Conservation (phyloP, 140 eudicot genomes). For the Senecio squalidus region DNA sequence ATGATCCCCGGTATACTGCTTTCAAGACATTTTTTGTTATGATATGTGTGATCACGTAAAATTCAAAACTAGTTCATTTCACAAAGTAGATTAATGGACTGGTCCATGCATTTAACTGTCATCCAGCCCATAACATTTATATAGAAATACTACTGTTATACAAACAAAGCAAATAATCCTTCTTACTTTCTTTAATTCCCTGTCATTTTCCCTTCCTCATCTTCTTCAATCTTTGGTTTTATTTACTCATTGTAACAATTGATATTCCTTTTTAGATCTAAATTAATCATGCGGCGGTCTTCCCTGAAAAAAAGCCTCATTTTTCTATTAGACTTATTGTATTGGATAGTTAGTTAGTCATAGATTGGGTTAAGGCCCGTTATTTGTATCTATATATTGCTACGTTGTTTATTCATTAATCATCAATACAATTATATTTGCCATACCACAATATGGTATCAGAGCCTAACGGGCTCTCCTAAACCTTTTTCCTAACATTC, state of each 20-base stretch:
- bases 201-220: background rate
- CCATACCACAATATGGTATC: too few relatives aligned
- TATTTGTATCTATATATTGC: too few relatives aligned
- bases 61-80: too few relatives aligned
- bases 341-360: too few relatives aligned
- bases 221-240: background rate
- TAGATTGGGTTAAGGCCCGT: too few relatives aligned
- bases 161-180: background rate
- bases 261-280: constrained; percentile 10
- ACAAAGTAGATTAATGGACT: too few relatives aligned
- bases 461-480: too few relatives aligned
- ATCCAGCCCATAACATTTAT: background rate
- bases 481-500: too few relatives aligned
- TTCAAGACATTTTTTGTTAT: too few relatives aligned
- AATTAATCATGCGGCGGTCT: constrained; percentile 9
- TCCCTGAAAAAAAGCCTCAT: constrained; percentile 1
- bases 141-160: background rate
- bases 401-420: too few relatives aligned
- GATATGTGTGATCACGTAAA: too few relatives aligned
- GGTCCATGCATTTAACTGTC: constrained; percentile 8
- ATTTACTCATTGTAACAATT: background rate
- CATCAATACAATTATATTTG: too few relatives aligned
- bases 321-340: constrained; percentile 5
- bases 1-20: constrained; percentile 36
- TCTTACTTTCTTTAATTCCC: background rate